Evolutionary conservation across 805 yeast genomes (phyloP), one percentile per base, ranked within the genome.

Genomic region (Metschnikowia santaceciliae): DNA sequence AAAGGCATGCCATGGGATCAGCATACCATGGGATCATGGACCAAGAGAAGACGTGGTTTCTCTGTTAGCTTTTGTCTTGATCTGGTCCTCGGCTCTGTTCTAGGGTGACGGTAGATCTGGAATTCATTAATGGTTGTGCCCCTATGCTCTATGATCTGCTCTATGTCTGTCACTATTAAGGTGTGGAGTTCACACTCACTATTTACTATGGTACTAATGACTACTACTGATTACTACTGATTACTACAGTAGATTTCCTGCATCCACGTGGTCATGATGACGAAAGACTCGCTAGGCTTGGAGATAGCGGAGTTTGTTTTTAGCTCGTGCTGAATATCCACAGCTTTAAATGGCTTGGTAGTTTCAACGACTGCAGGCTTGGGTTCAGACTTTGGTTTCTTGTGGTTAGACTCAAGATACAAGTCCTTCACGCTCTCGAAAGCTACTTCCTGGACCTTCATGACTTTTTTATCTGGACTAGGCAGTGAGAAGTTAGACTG

Each of bases 221-320:
- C 30, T 26, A 26, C 30, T 26, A 26, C 7, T 17, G 17, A 17
- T 17, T 17, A 17, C 26, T 26, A 8, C 30, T 26, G 30, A 26
- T 10, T 26, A 26, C 30, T 26, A 26, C 7, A 5, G 23, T 22
- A 6, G 7, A 22, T 88, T 88, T 14, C 95, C 95, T 0, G 92
- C 88, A 66, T 88, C 95, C 6, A 88, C 92, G 65, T 88, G 95
- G 10, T 95, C 94, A 88, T 85, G 3, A 88, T 90, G 32, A 87
- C 90, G 59, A 86, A 86, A n/a, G 86, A 79, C 46, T 83, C 69
- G 48, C 74, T 78, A 1, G 88, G 86, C 58, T 82, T 82, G 33
- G 56, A 46, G 54, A 62, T 69, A 6, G 59, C 50, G 8, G 63
- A 47, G 56, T 72, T 70, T 8, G 63, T 56, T 3, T 62, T 47